Conservation (phyloP, 1,139 yeast species). For the Suzukiozyma palmioleophila region DNA sequence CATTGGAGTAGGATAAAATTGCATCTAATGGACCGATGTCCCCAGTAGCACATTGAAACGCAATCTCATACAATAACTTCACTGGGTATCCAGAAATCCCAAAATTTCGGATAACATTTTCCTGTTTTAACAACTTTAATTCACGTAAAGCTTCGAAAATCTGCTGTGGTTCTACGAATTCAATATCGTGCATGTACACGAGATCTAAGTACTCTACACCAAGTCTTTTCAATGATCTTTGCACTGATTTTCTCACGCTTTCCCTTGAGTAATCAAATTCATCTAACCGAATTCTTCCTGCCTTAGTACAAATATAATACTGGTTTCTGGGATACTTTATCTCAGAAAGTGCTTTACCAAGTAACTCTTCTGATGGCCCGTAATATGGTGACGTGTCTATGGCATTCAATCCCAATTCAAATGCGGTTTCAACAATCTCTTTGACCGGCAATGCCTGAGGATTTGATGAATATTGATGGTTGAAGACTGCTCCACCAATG, state of each 20-base stretch:
- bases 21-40: constrained; percentile 60
- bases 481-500: constrained; percentile 85
- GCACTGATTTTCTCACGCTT: constrained; percentile 58
- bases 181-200: constrained; percentile 86
- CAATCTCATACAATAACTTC: constrained; percentile 52
- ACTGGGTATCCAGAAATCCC: constrained; percentile 92
- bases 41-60: constrained; percentile 27
- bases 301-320: constrained; percentile 78
- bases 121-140: constrained; percentile 53
- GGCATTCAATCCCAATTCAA: constrained; percentile 65
- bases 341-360: constrained; percentile 60
- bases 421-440: constrained; percentile 56
- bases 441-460: constrained; percentile 57
- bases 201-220: constrained; percentile 68
- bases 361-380: constrained; percentile 76
- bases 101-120: constrained; percentile 60
- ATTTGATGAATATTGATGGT: constrained; percentile 66
- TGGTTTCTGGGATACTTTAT: constrained; percentile 51
- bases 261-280: constrained; percentile 71
- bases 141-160: constrained; percentile 62
- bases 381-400: constrained; percentile 92
- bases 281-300: constrained; percentile 66
- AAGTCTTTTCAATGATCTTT: constrained; percentile 62
- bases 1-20: constrained; percentile 73
- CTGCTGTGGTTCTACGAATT: constrained; percentile 58